Evolutionary conservation across 257 asterid species (phyloP).

Genomic region (Solanum acaule): DNA sequence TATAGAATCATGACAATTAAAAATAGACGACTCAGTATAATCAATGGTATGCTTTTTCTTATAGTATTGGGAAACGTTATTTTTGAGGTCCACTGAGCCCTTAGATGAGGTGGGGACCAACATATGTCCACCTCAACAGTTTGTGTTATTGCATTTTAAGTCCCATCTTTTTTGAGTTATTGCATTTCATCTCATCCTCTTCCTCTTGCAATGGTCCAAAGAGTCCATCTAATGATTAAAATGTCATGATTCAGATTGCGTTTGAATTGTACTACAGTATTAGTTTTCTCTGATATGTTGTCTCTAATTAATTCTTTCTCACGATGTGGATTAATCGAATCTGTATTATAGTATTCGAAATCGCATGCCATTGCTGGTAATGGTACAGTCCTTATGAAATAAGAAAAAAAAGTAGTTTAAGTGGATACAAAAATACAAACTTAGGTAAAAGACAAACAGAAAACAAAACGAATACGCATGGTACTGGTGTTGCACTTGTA

Average conservation of each 20-base stretch:
- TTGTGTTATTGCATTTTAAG: background rate
- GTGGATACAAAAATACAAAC: background rate
- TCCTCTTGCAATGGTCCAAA: background rate
- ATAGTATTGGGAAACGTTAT: constrained; percentile 17
- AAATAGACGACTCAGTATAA: fast-evolving
- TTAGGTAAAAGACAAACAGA: background rate
- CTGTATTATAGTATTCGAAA: background rate
- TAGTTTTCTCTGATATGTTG: background rate
- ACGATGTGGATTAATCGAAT: background rate
- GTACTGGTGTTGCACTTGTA: background rate
- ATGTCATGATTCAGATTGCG: background rate
- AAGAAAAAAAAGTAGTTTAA: background rate
- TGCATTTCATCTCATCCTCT: background rate
- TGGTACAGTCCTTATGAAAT: background rate
- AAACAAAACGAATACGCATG: background rate
- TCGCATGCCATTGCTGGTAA: background rate
- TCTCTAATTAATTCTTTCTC: background rate
- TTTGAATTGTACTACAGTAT: background rate
- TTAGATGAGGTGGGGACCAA: constrained; percentile 15
- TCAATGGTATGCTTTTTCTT: constrained; percentile 17
- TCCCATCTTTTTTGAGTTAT: background rate
- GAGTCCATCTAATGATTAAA: background rate
- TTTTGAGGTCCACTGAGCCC: constrained; percentile 7
- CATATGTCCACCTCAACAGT: background rate
- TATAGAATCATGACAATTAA: background rate